Evolutionary conservation across 2,329 filamentous ascomycete genomes (phyloP).

Genomic region (Fusarium multiceps): DNA sequence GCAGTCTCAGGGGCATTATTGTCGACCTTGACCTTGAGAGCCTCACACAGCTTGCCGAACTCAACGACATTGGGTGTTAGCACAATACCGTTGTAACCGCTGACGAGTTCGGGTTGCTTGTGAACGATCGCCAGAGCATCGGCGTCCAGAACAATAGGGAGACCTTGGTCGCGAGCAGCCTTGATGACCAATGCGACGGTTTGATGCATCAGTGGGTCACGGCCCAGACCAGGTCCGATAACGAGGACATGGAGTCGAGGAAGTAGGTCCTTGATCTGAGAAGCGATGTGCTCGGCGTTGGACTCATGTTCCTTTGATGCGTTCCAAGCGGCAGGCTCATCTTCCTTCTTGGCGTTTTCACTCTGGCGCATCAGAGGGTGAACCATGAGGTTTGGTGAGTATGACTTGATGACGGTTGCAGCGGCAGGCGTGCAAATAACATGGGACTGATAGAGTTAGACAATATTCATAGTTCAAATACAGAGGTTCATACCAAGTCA

Average conservation of each 20-base stretch:
- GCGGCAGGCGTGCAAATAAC: conserved; percentile 95
- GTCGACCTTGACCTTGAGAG: conserved; percentile 72
- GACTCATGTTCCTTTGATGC: conserved; percentile 54
- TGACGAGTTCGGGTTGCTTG: conserved; percentile 78
- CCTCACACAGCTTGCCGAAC: conserved; percentile 83
- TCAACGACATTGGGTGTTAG: conserved; percentile 96
- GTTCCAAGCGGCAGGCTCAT: conserved; percentile 57
- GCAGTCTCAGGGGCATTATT: conserved; percentile 53
- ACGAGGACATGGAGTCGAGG: conserved; percentile 91
- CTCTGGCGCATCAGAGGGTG: conserved; percentile 93
- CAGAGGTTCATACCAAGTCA: conserved; percentile 75
- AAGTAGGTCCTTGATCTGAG: conserved; percentile 81
- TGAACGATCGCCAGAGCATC: conserved; percentile 87
- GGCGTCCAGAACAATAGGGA: conserved; percentile 91
- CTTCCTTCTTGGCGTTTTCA: conserved; percentile 47
- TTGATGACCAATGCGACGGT: conserved; percentile 83
- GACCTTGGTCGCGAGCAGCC: conserved; percentile 75
- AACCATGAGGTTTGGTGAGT: conserved; percentile 98
- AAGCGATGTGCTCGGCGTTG: conserved; percentile 70
- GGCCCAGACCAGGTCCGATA: conserved; percentile 89
- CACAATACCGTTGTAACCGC: conserved; percentile 85
- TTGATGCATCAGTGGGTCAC: conserved; percentile 89
- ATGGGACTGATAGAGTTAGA: conserved; percentile 71
- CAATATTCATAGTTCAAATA: not conserved
- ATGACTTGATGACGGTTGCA: conserved; percentile 91